Conservation (phyloP, 2,329 filamentous ascomycete species). For the Claviceps africana region DNA sequence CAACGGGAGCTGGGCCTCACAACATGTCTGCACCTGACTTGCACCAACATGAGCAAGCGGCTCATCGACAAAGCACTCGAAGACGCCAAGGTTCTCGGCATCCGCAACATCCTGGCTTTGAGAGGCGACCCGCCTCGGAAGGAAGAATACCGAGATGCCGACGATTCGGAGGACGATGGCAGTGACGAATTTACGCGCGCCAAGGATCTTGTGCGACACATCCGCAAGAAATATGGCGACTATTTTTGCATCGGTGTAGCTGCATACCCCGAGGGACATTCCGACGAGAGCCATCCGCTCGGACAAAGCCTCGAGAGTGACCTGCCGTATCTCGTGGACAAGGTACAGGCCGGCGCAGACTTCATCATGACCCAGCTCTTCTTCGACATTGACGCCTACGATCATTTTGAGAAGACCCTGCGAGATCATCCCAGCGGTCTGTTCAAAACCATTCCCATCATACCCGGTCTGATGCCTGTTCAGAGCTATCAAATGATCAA, state of each 20-base stretch:
- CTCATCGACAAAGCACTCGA: slow-evolving; percentile 81
- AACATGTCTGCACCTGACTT: slow-evolving; percentile 90
- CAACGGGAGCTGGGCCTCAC: slow-evolving; percentile 85
- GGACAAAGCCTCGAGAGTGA: slow-evolving; percentile 62
- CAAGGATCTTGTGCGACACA: slow-evolving; percentile 78
- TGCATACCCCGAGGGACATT: slow-evolving; percentile 88
- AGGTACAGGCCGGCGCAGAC: slow-evolving; percentile 80
- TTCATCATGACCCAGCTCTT: slow-evolving; percentile 99
- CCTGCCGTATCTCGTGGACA: slow-evolving; percentile 78
- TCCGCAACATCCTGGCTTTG: slow-evolving; percentile 85
- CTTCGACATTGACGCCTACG: slow-evolving; percentile 77
- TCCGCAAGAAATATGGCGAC: slow-evolving; percentile 70
- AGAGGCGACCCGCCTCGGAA: slow-evolving; percentile 81
- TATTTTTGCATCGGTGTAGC: slow-evolving; percentile 96
- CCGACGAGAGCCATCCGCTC: slow-evolving; percentile 71
- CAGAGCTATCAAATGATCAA: slow-evolving; percentile 95
- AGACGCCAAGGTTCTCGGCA: slow-evolving; percentile 77
- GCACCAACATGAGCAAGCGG: slow-evolving; percentile 87
- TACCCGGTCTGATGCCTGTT: slow-evolving; percentile 93
- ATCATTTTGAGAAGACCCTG: slow-evolving; percentile 61
- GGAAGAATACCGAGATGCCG: slow-evolving; percentile 64
- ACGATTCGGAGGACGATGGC: slow-evolving; percentile 42
- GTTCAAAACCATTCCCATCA: slow-evolving; percentile 78
- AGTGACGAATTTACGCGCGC: slow-evolving; percentile 80
- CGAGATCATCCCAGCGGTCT: slow-evolving; percentile 68